These are phyloP conservation scores for Candida insectorum DNA, from an alignment of 805 yeast species.

Conservation along the genomic window DNA sequence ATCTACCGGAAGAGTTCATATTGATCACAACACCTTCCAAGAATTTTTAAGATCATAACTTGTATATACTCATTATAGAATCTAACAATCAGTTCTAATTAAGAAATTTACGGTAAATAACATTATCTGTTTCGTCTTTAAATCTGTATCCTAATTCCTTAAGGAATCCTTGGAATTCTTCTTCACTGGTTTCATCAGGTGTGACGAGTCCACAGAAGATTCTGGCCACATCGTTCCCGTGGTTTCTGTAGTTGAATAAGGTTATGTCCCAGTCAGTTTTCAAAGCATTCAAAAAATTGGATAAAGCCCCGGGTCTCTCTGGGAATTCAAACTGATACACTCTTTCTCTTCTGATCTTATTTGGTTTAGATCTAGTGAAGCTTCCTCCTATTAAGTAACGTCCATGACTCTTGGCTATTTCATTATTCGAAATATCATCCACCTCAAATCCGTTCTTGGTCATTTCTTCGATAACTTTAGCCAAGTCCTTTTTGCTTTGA, in stretches of 20 bases:
- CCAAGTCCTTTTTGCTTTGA: slow-evolving; percentile 70
- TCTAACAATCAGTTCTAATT: slow-evolving; percentile 8
- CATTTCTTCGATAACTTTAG: slow-evolving; percentile 58
- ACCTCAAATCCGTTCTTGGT: slow-evolving; percentile 65
- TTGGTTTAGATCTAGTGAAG: slow-evolving; percentile 30
- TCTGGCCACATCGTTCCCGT: slow-evolving; percentile 93
- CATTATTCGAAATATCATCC: slow-evolving; percentile 84
- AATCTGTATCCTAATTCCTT: slow-evolving; percentile 70
- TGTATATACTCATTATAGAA: slow-evolving; percentile 4
- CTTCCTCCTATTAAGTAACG: slow-evolving; percentile 92
- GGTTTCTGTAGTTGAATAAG: slow-evolving; percentile 93
- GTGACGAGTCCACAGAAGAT: slow-evolving; percentile 87
- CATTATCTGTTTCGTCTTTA: slow-evolving; percentile 78
- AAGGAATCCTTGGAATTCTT: slow-evolving; percentile 65
- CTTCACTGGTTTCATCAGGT: slow-evolving; percentile 62
- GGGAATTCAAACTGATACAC: slow-evolving; percentile 90
- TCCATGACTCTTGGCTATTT: slow-evolving; percentile 94
- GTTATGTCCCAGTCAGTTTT: slow-evolving; percentile 87
- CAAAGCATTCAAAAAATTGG: slow-evolving; percentile 69
- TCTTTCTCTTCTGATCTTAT: slow-evolving; percentile 65
- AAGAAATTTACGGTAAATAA: slow-evolving; percentile 80
- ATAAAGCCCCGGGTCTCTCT: slow-evolving; percentile 93
- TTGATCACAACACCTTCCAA: slow-evolving; percentile 85
- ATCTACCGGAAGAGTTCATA: slow-evolving; percentile 70
- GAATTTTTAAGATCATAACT: slow-evolving; percentile 57